phyloP scores from a whole-genome alignment of 176 grass and related monocot species.

The Carex scoparia region DNA sequence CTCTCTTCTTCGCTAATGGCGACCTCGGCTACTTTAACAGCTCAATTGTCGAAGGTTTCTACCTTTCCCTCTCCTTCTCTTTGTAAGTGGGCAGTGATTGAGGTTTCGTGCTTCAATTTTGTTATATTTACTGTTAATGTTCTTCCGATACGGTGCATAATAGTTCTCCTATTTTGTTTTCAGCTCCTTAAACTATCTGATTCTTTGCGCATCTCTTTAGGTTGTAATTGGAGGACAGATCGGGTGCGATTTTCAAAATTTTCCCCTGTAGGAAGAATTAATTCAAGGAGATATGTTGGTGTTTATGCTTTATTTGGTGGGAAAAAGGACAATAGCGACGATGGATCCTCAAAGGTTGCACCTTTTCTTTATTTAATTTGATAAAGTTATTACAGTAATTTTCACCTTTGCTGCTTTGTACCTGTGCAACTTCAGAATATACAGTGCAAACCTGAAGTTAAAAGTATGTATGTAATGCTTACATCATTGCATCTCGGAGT shows the following conservation, averaged over 20 bases:
- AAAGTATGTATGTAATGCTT: not conserved
- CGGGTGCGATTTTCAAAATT: constrained; percentile 40
- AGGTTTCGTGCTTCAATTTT: not conserved
- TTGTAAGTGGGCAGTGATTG: constrained; percentile 4
- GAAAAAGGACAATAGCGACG: constrained; percentile 77
- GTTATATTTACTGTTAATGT: not conserved
- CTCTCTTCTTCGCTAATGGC: not conserved
- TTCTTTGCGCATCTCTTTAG: constrained; percentile 37
- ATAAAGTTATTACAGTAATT: not conserved
- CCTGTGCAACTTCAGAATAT: not conserved
- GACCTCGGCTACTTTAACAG: constrained; percentile 10
- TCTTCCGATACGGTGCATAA: not conserved
- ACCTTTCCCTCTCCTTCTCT: constrained; percentile 17
- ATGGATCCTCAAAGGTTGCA: constrained; percentile 52
- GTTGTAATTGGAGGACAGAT: constrained; percentile 38
- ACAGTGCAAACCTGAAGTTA: not conserved
- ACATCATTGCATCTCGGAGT: not conserved
- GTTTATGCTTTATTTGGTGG: constrained; percentile 94
- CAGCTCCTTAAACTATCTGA: not conserved
- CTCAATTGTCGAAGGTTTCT: constrained; percentile 25
- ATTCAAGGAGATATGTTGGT: constrained; percentile 40
- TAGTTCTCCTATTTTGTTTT: not conserved
- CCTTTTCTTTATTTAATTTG: not conserved
- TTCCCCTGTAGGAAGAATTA: constrained; percentile 42
- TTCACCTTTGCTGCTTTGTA: not conserved